A percentile compares a stretch with the other conserved stretches of the same genome.
Conservation (phyloP, 352 stramenopile species). For the Phytophthora fragariae region DNA sequence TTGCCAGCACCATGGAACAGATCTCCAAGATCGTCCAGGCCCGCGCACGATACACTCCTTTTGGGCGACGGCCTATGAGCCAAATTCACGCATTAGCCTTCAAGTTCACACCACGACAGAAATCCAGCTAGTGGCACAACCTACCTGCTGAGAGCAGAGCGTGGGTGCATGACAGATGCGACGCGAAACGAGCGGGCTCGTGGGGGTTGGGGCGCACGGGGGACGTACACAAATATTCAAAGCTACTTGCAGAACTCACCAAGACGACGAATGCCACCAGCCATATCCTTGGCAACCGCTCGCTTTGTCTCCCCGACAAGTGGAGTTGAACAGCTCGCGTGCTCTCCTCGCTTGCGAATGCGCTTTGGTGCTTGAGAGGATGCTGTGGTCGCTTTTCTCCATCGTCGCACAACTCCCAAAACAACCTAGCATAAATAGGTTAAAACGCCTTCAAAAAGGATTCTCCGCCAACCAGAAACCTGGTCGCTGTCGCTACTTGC, state of each 20-base stretch:
- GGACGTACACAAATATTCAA: constrained; percentile 28
- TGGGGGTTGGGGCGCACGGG: constrained; percentile 11
- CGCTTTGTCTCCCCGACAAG: constrained; percentile 22
- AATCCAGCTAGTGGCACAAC: background rate
- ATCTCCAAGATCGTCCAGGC: constrained; percentile 60
- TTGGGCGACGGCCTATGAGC: constrained; percentile 62
- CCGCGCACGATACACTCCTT: constrained; percentile 62
- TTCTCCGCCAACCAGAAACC: constrained; percentile 14
- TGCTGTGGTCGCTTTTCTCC: constrained; percentile 37
- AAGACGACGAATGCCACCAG: constrained; percentile 37
- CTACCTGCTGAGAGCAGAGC: constrained; percentile 48
- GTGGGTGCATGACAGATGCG: constrained; percentile 42
- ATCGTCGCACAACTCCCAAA: constrained; percentile 49
- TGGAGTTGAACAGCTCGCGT: constrained; percentile 29
- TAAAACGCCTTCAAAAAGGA: background rate
- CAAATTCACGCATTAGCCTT: constrained; percentile 4
- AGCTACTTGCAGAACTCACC: constrained; percentile 45
- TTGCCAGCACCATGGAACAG: constrained; percentile 42
- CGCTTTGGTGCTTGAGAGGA: constrained; percentile 39
- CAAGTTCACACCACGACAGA: background rate
- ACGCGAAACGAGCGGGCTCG: constrained; percentile 20
- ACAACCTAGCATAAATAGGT: constrained; percentile 30
- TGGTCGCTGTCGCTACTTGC: background rate
- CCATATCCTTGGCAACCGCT: constrained; percentile 41
- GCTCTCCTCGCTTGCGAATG: constrained; percentile 41